Evolutionary conservation across 73 alveolate genomes (phyloP).

Genomic region (Paramecium pentaurelia): DNA sequence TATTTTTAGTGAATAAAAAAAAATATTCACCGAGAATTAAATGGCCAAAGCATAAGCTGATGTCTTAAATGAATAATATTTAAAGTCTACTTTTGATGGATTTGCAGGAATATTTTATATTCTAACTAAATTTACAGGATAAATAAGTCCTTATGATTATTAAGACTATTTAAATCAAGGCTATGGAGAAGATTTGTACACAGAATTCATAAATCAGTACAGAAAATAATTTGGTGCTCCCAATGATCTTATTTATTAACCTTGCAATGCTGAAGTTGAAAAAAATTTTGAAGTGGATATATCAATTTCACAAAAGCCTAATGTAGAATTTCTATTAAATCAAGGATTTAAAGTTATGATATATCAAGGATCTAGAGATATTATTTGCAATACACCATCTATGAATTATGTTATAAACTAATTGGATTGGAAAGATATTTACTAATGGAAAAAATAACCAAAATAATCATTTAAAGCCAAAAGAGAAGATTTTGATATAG

Average conservation of each 20-base stretch:
- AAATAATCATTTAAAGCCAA: background rate
- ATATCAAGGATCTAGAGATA: background rate
- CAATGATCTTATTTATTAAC: background rate
- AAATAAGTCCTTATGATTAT: background rate
- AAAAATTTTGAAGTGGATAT: background rate
- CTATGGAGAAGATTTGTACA: background rate
- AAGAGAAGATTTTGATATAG: background rate
- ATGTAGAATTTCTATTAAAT: background rate
- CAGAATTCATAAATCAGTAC: background rate
- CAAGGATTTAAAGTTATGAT: background rate
- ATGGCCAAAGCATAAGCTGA: background rate
- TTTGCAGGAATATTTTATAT: background rate
- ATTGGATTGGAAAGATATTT: background rate
- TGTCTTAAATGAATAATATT: background rate
- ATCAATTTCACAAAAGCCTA: background rate
- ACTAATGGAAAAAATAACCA: background rate
- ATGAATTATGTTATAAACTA: background rate
- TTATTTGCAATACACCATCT: background rate
- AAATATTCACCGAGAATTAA: background rate
- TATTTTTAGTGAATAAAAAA: background rate
- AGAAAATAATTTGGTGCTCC: slow-evolving; percentile 1
- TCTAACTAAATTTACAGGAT: background rate
- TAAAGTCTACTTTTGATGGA: background rate
- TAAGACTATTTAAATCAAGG: background rate
- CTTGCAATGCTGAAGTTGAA: background rate